Base-by-base conservation (phyloP, 768 basidiomycete genomes). In the Phlebiopsis gigantea region DNA sequence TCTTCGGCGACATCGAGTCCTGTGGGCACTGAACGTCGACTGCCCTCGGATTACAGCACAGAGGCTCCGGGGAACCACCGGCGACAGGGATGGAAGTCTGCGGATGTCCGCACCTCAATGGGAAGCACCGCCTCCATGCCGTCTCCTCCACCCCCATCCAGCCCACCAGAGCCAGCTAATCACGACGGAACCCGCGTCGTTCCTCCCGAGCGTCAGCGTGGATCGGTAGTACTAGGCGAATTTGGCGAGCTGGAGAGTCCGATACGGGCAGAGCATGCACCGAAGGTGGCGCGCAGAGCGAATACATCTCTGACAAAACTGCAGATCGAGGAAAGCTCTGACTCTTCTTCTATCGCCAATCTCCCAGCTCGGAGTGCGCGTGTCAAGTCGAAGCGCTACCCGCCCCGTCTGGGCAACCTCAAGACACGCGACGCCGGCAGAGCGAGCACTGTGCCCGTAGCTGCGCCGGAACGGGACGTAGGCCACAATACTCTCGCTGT, bases 381-480 rank as follows among this genome's bases (percentile, higher is more conserved):
- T 45, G 56, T 81, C n/a, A 79, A 83, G 22, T 72, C 79, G 4
- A 87, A 80, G 67, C 79, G 82, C 17, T 68, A 79, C 56, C 61
- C 71, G 31, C 62, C 72, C 14, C 75, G 78, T 14, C 78, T 81
- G 19, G 72, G 75, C 10, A 78, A 77, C 57, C 68, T 86, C 51
- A 76, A 76, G 26, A 72, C 80, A 15, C 76, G 76, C 30, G 75
- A 65, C 5, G 62, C 62, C 17, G 59, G 60, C 14, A 59, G 63
- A 24, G 50, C 65, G 34, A 22, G 24, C 8, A 26, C 47, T 17
- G 63, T 56, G 24, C 47, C 34, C 34, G 34, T 17, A 39, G 4
- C 57, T 15, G 12, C 12, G 44, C 59, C 61, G 22, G 53, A 60
- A 17, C 34, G 54, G 2, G 55, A 55, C 10, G 22, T 75, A 21